Evolutionary conservation across 352 stramenopile genomes (phyloP), one percentile per base, ranked within the genome.

Genomic region (Globisporangium perplexum): DNA sequence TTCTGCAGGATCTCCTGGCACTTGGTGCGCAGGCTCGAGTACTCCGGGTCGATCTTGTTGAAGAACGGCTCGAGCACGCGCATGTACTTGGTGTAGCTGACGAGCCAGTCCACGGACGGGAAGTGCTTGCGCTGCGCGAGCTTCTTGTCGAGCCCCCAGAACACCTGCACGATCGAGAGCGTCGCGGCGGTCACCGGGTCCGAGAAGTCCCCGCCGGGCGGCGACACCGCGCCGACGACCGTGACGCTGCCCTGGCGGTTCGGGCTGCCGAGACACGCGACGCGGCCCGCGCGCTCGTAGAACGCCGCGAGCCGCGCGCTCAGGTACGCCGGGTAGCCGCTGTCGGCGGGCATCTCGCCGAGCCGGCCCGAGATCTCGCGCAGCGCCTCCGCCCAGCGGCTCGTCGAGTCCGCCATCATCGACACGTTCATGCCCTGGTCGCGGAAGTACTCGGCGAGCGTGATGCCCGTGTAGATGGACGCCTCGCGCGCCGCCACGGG

Each of bases 11-110:
- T 99, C 47, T 98, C 96, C 60, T 98, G 90, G 61, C 86, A 96
- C 65, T 96, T 93, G 63, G 98, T 99, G 66, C 96, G 93, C 63
- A 99, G 79, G 56, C 86, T 89, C 48, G 92, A 97, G 76, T 99
- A 99, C 61, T 98, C 90, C 12, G 86, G 74, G 69, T 99, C 96
- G 60, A 98, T 97, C 67, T 97, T 96, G 80, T 99, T 98, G 78
- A 99, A 99, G 77, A 98, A 99, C 17, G 97, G 96, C 66, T 99
- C 97, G 28, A 99, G 85, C 60, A 99, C 96, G 62, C 97, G 90
- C 96, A 99, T 99, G 90, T 99, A 99, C 91, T 99, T 99, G 67
- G 96, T 99, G 89, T 99, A 99, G 42, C 91, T 98, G 62, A 99
- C 98, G 31, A 99, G 77, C 97, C 97, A 99, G 79, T 99, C 99